These are phyloP conservation scores for Suillus clintonianus DNA, from an alignment of 768 basidiomycete species.

Conservation along the genomic window DNA sequence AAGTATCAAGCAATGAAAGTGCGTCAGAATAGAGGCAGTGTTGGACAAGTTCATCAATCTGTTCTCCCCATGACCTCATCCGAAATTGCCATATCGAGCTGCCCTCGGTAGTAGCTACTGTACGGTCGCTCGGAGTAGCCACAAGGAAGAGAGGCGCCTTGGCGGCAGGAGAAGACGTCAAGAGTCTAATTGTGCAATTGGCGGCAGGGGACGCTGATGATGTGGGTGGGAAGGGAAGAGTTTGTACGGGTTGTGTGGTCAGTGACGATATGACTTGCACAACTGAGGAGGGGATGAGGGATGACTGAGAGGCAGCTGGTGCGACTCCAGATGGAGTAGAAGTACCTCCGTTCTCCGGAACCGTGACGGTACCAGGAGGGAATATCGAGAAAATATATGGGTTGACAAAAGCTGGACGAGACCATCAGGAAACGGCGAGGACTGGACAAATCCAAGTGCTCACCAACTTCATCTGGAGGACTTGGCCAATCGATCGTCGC, in stretches of 20 bases:
- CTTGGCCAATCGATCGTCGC: constrained; percentile 69
- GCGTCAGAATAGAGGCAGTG: constrained; percentile 75
- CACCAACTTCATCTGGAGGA: constrained; percentile 82
- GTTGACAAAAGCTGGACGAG: constrained; percentile 59
- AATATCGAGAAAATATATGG: constrained; percentile 80
- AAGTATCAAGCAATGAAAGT: constrained; percentile 69
- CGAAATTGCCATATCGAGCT: constrained; percentile 75
- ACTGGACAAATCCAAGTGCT: constrained; percentile 45
- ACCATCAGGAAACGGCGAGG: constrained; percentile 57
- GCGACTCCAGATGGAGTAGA: constrained; percentile 23
- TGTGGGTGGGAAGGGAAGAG: constrained; percentile 57
- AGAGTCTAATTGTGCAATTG: constrained; percentile 61
- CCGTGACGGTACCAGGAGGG: constrained; percentile 62
- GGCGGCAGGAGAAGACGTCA: constrained; percentile 54
- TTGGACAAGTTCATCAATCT: constrained; percentile 81
- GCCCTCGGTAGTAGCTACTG: constrained; percentile 65
- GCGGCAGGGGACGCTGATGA: constrained; percentile 26
- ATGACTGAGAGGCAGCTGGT: constrained; percentile 23
- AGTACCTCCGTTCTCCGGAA: constrained; percentile 22
- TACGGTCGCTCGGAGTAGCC: constrained; percentile 75
- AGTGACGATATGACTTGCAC: constrained; percentile 74
- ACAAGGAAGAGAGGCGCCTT: constrained; percentile 62
- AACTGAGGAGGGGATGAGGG: constrained; percentile 55
- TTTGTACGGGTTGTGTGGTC: constrained; percentile 62
- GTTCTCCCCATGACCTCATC: constrained; percentile 75